These are phyloP conservation scores for Alternaria sp. DNA, from an alignment of 2,329 filamentous ascomycete species.

Conservation along the genomic window DNA sequence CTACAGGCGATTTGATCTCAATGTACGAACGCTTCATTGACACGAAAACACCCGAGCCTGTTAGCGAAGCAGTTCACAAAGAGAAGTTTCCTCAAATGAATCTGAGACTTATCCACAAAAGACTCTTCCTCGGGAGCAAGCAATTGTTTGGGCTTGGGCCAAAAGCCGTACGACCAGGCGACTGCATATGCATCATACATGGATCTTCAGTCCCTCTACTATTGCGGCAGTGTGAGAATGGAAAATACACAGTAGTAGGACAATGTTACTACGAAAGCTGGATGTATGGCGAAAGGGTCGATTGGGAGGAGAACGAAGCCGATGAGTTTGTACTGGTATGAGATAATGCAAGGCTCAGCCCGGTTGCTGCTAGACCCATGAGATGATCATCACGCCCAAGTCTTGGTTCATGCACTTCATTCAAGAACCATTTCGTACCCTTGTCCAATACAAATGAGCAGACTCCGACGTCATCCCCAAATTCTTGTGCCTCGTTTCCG, in stretches of 20 bases:
- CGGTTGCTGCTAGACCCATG: neutral
- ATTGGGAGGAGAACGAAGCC: slow-evolving; percentile 11
- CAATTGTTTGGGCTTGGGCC: neutral
- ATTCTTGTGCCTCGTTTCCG: neutral
- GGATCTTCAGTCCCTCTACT: slow-evolving; percentile 1
- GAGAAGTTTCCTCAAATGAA: neutral
- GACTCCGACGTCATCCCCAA: neutral
- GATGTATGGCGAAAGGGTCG: slow-evolving; percentile 7
- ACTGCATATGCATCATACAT: slow-evolving; percentile 5
- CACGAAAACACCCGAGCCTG: neutral
- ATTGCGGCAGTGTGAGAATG: neutral
- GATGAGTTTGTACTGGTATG: slow-evolving; percentile 2
- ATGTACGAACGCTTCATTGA: neutral
- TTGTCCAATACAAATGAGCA: neutral
- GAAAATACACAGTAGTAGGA: neutral
- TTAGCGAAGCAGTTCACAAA: neutral
- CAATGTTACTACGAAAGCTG: slow-evolving; percentile 4
- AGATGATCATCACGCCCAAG: neutral
- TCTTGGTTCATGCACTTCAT: neutral
- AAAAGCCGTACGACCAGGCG: neutral
- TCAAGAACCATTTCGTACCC: neutral
- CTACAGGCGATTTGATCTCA: neutral
- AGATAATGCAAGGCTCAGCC: neutral
- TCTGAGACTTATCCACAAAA: neutral
- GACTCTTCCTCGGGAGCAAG: neutral